These are phyloP conservation scores for Hawksworthiomyces lignivorus DNA, from an alignment of 2,329 filamentous ascomycete genomes.

Conservation along the genomic window DNA sequence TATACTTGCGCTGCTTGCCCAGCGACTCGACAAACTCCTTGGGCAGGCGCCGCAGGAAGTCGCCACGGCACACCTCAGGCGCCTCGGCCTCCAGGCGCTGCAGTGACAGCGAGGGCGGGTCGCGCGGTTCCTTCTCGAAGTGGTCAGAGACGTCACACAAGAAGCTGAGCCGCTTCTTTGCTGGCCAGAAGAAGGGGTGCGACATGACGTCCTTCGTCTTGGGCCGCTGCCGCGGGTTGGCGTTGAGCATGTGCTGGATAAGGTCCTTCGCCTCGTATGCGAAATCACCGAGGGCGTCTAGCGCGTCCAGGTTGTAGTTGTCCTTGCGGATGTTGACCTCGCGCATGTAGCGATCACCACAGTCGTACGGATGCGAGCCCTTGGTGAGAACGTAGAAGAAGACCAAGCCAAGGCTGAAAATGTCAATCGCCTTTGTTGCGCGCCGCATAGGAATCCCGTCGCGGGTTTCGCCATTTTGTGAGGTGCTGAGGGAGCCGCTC, in stretches of 20 bases:
- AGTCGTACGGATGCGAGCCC: constrained; percentile 87
- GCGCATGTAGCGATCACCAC: constrained; percentile 87
- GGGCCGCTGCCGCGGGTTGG: constrained; percentile 52
- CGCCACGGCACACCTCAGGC: constrained; percentile 49
- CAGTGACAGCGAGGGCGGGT: constrained; percentile 67
- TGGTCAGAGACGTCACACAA: constrained; percentile 96
- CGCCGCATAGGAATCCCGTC: constrained; percentile 60
- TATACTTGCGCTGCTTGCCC: constrained; percentile 93
- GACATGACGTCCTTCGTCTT: constrained; percentile 73
- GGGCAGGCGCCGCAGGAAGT: constrained; percentile 73
- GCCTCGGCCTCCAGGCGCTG: constrained; percentile 49
- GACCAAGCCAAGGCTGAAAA: constrained; percentile 94
- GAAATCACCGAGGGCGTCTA: constrained; percentile 74
- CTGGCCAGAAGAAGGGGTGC: constrained; percentile 94
- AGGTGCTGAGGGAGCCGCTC: constrained; percentile 39
- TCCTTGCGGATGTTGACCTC: constrained; percentile 97
- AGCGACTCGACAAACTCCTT: constrained; percentile 80
- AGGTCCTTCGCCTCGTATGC: constrained; percentile 82
- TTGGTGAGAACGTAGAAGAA: constrained; percentile 98
- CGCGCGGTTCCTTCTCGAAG: constrained; percentile 85
- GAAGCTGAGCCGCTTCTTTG: constrained; percentile 83
- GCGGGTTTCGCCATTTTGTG: constrained; percentile 23
- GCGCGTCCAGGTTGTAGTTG: constrained; percentile 61
- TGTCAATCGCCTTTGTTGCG: constrained; percentile 92
- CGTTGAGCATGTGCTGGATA: constrained; percentile 67